Evolutionary conservation across 2,329 filamentous ascomycete species (phyloP).

Genomic region (Geosmithia putterillii): DNA sequence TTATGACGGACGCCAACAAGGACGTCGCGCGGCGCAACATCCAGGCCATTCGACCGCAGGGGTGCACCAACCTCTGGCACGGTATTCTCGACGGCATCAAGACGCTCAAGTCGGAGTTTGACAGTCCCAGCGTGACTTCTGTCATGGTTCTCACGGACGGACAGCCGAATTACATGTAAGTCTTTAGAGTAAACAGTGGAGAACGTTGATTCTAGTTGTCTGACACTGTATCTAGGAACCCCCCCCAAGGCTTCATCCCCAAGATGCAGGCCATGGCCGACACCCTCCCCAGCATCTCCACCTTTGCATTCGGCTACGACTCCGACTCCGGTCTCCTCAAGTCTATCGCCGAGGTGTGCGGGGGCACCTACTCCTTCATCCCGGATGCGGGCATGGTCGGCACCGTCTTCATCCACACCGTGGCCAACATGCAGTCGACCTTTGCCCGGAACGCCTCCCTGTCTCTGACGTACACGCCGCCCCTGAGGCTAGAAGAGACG

Average conservation of each 20-base stretch:
- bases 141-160: slow-evolving; percentile 44
- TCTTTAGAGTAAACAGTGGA: not conserved
- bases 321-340: slow-evolving; percentile 37
- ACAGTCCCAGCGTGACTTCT: slow-evolving; percentile 28
- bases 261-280: slow-evolving; percentile 31
- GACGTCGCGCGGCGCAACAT: slow-evolving; percentile 25
- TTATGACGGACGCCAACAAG: slow-evolving; percentile 36
- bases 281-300: slow-evolving; percentile 28
- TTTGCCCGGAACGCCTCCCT: slow-evolving; percentile 36
- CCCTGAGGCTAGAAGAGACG: slow-evolving; percentile 23
- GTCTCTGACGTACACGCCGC: slow-evolving; percentile 22
- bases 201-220: not conserved
- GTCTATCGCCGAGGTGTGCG: slow-evolving; percentile 43
- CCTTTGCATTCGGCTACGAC: slow-evolving; percentile 22
- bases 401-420: slow-evolving; percentile 49
- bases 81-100: slow-evolving; percentile 38
- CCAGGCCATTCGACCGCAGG: slow-evolving; percentile 21
- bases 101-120: slow-evolving; percentile 24
- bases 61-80: slow-evolving; percentile 44
- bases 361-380: slow-evolving; percentile 49
- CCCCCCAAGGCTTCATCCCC: slow-evolving; percentile 38
- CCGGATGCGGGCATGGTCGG: slow-evolving; percentile 51
- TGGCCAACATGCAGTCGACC: slow-evolving; percentile 48
- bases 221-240: slow-evolving; percentile 20
- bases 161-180: slow-evolving; percentile 38